phyloP scores from a whole-genome alignment of 2,329 filamentous ascomycete species.

The Lecanicillium sp. region DNA sequence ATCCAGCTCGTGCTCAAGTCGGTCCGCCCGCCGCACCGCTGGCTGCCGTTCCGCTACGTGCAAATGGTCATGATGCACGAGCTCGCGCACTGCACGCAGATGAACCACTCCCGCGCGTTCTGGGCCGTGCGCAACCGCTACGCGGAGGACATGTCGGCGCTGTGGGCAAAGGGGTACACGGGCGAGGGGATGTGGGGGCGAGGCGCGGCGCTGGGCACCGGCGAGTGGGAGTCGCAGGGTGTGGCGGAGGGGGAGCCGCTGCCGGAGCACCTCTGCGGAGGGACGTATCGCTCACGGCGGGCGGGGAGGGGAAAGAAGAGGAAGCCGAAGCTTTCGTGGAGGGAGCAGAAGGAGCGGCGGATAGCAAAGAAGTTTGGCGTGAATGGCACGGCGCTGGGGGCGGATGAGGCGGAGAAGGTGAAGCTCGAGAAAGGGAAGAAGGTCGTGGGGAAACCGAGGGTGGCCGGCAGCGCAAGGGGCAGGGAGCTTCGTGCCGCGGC shows the following conservation, averaged over 20 bases:
- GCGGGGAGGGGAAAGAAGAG: conserved; percentile 53
- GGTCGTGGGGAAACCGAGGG: conserved; percentile 59
- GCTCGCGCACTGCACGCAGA: conserved; percentile 81
- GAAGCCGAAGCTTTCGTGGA: conserved; percentile 53
- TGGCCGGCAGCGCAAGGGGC: conserved; percentile 68
- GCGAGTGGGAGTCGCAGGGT: conserved; percentile 44
- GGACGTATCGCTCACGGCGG: conserved; percentile 61
- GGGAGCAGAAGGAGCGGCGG: conserved; percentile 62
- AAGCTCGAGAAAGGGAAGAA: conserved; percentile 62
- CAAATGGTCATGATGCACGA: conserved; percentile 97
- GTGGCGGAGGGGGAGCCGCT: conserved; percentile 49
- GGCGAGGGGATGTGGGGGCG: conserved; percentile 81
- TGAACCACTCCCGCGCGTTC: conserved; percentile 80
- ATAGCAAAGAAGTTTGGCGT: conserved; percentile 73
- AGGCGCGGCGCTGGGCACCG: conserved; percentile 57
- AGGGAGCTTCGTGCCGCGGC: conserved; percentile 71
- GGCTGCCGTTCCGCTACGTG: conserved; percentile 78
- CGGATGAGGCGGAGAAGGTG: conserved; percentile 58
- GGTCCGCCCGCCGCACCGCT: conserved; percentile 49
- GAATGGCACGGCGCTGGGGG: conserved; percentile 62
- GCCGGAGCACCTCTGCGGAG: conserved; percentile 72
- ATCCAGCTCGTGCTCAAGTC: conserved; percentile 78
- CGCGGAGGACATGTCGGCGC: conserved; percentile 60
- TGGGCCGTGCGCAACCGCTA: conserved; percentile 74
- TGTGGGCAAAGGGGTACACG: conserved; percentile 67